Evolutionary conservation across 2,329 filamentous ascomycete species (phyloP), one percentile per base, ranked within the genome.

Genomic region (Pseudocercospora crystallina): DNA sequence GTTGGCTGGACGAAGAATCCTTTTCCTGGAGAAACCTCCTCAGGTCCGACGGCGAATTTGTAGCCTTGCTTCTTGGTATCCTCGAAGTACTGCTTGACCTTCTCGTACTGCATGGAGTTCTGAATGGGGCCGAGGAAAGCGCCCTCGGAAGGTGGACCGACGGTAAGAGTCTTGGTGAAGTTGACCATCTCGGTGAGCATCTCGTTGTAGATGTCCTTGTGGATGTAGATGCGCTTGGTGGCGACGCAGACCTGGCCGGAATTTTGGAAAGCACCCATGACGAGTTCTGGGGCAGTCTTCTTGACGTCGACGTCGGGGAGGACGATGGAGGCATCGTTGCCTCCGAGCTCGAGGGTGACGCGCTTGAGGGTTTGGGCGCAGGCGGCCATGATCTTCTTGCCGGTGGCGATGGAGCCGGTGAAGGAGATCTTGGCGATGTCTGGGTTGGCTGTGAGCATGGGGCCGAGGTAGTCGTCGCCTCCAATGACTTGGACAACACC

Each of bases 341-440:
- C 82, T 33, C 81, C 79, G 17, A 84, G 74, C 65, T 85, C 83
- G 11, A 85, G 74, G 1, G 79, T 83, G 14, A 82, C 74, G 35
- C 81, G 72, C 73, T 84, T 85, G 20, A 86, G 68, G 0, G 80
- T 82, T 63, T 76, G 75, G 17, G 78, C 72, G 45, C 75, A 76
- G n/a, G 73, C 76, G 48, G 75, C 75, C 74, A 83, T 78, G 47
- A 86, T 78, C 65, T 76, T 77, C 71, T 84, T 84, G 8, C 83
- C 83, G 0, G 80, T 84, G 0, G 73, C 71, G 5, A 74, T 80
- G 9, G 80, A 83, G 2, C 83, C 82, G 0, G 83, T 86, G 68
- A 86, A 86, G 57, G 73, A 76, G 63, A 86, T 79, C 73, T 84
- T 86, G 49, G 78, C 74, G 48, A 85, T 76, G 14, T 74, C 79